Base-by-base conservation (phyloP, 2,329 filamentous ascomycete genomes). In the Periglandula ipomoeae region DNA sequence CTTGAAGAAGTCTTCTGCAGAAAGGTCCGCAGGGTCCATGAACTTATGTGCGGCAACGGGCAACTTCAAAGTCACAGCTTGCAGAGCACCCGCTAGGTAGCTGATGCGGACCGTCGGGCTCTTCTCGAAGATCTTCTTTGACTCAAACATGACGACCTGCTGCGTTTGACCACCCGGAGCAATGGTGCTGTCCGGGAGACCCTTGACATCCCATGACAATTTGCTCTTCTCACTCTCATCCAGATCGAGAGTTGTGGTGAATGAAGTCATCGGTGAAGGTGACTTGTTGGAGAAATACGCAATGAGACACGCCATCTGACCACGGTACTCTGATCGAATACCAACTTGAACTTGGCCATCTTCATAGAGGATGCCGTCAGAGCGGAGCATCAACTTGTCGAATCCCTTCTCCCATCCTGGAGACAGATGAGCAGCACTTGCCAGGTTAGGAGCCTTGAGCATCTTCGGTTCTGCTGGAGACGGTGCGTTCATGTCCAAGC, bases 201-300 rank as follows among this genome's bases (percentile, higher is more conserved):
- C 84, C 68, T 95, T 96, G 52, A 89, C 81, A 61, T 97, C 93
- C 67, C 89, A 85, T 34, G 87, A 87, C 47, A 98, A 68, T 35
- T 79, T 81, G 27, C 66, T 66, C 65, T 80, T 83, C 52, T 84
- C 81, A 48, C 67, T 70, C 48, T 78, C 74, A 48, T 89, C 84
- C 54, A 95, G 83, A 63, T 97, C 90, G 43, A 97, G 71, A 0
- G 91, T 94, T 1, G 93, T 97, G 0, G 93, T 97, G 63, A 98
- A 95, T 0, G 90, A 95, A 47, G 82, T 86, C 59, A 98, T 85
- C 0, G 85, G 71, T 34, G 86, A 84, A 0, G 88, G 83, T 1
- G 89, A 89, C 70, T 95, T 95, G 74, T 98, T 98, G 52, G 84
- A 87, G 65, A 97, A 95, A 67, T 97, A 98, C 46, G 95, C 72